Conservation (phyloP, 148 eudicot species). For the Silene conica region DNA sequence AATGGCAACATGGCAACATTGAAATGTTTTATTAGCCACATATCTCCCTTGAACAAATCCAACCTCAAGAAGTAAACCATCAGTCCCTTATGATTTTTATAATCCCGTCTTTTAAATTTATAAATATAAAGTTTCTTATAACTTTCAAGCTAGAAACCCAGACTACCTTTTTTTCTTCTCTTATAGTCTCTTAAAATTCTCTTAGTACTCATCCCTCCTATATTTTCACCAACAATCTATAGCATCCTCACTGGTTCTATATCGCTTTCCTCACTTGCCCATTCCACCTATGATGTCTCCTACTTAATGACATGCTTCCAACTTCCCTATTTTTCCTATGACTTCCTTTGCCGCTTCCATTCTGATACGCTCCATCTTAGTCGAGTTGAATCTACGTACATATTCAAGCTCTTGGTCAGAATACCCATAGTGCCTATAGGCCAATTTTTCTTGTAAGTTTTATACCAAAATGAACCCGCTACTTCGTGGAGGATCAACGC, state of each 20-base stretch:
- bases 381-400: not conserved
- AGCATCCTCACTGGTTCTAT: not conserved
- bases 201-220: not conserved
- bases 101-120: no score
- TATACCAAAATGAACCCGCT: no score
- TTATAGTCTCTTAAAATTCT: not conserved
- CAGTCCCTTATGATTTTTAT: no score
- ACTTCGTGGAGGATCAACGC: not conserved
- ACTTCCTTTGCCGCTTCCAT: not conserved
- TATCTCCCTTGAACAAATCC: no score
- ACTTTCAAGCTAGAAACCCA: no score
- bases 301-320: not conserved
- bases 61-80: no score
- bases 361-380: not conserved
- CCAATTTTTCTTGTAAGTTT: no score
- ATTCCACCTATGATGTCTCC: not conserved
- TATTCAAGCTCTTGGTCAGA: not conserved
- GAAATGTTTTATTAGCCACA: no score
- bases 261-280: not conserved
- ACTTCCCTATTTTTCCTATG: not conserved
- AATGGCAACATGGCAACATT: no score
- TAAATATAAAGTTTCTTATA: no score
- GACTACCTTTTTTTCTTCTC: no score
- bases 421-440: no score
- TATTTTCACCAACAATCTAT: not conserved